Evolutionary conservation across 2,329 filamentous ascomycete genomes (phyloP).

Genomic region (Claviceps sp.): DNA sequence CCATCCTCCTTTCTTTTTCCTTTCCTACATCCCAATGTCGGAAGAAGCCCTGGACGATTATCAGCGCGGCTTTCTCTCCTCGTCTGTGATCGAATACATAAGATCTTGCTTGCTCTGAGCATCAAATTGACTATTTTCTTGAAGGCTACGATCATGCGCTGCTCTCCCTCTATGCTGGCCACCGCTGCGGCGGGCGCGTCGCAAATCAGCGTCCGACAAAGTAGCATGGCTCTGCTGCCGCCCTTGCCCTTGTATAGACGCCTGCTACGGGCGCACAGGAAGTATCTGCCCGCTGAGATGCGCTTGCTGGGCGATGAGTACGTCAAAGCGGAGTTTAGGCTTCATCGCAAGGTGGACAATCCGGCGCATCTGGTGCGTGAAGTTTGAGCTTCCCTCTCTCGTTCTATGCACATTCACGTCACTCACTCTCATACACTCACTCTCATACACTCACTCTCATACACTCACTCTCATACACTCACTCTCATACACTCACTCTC

Average conservation of each 20-base stretch:
- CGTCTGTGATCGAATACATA: too few species aligned
- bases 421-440: too few species aligned
- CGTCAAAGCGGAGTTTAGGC: slow-evolving; percentile 81
- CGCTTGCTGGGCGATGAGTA: slow-evolving; percentile 83
- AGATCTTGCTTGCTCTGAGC: background rate
- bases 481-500: too few species aligned
- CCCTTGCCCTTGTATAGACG: slow-evolving; percentile 84
- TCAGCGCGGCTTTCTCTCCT: too few species aligned
- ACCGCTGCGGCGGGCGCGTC: slow-evolving; percentile 18
- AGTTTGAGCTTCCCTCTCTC: background rate
- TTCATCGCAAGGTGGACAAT: slow-evolving; percentile 74
- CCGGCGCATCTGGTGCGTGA: slow-evolving; percentile 67
- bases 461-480: too few species aligned
- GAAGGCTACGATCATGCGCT: slow-evolving; percentile 10
- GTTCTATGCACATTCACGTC: too few species aligned
- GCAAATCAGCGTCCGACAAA: slow-evolving; percentile 20
- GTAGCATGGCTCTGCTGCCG: slow-evolving; percentile 58
- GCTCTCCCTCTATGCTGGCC: background rate
- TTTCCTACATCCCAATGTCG: too few species aligned
- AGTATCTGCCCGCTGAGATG: slow-evolving; percentile 58
- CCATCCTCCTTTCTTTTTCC: too few species aligned
- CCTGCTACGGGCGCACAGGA: slow-evolving; percentile 74
- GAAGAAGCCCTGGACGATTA: too few species aligned
- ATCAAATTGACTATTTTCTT: too few species aligned
- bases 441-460: too few species aligned